These are phyloP conservation scores for rapeseed (Brassica napus) DNA, from an alignment of 345 rosid species.

Conservation along the genomic window Da-Ae NC_063447.1:31999001-31999500, in stretches of 20 bases:
- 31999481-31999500: background rate
- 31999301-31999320: too few species aligned
- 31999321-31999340: too few species aligned
- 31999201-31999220: background rate
- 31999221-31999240: background rate
- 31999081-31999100: constrained; percentile 63
- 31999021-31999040: constrained; percentile 55
- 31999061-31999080: constrained; percentile 56
- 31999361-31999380: too few species aligned
- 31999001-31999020: constrained; percentile 50
- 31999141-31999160: constrained; percentile 47
- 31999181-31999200: background rate
- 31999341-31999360: too few species aligned
- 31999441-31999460: background rate
- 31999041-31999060: constrained; percentile 47
- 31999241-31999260: too few species aligned
- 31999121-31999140: constrained; percentile 48
- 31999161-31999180: constrained; percentile 51
- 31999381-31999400: background rate
- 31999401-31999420: background rate
- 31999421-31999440: background rate
- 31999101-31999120: constrained; percentile 50
- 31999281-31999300: too few species aligned
- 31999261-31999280: too few species aligned
- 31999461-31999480: background rate